phyloP scores from a whole-genome alignment of 495 filamentous ascomycete genomes.

The Ramalina peruviana region DNA sequence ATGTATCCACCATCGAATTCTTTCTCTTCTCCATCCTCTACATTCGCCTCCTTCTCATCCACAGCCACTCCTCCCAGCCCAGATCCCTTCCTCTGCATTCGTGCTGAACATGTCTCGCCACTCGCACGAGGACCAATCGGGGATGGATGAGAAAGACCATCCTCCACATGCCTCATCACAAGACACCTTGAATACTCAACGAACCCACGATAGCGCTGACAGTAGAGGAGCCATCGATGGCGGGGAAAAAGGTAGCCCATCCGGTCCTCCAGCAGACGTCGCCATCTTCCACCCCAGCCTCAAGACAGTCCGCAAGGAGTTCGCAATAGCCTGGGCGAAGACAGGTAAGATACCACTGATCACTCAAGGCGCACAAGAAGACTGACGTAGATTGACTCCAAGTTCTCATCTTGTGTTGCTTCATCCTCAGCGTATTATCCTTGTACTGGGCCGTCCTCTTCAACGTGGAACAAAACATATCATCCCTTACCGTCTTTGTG shows the following conservation, averaged over 20 bases:
- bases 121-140: no score
- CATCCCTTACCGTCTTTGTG: constrained; percentile 39
- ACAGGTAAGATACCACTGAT: constrained; percentile 22
- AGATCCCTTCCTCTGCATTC: no score
- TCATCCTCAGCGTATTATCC: constrained; percentile 41
- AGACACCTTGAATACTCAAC: background rate
- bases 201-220: background rate
- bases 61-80: no score
- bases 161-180: no score
- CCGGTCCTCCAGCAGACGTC: constrained; percentile 27
- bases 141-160: no score
- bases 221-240: background rate
- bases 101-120: no score
- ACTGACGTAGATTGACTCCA: background rate
- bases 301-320: constrained; percentile 30
- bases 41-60: no score
- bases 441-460: constrained; percentile 49
- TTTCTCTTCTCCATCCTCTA: no score
- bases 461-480: constrained; percentile 32
- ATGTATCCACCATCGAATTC: no score
- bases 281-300: constrained; percentile 38
- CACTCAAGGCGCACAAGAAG: background rate
- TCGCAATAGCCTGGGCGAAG: constrained; percentile 26
- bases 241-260: constrained; percentile 15
- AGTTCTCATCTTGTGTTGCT: constrained; percentile 40